These are phyloP conservation scores for Sugiyamaella neomexicana DNA, from an alignment of 1,139 yeast species.

Conservation along the genomic window DNA sequence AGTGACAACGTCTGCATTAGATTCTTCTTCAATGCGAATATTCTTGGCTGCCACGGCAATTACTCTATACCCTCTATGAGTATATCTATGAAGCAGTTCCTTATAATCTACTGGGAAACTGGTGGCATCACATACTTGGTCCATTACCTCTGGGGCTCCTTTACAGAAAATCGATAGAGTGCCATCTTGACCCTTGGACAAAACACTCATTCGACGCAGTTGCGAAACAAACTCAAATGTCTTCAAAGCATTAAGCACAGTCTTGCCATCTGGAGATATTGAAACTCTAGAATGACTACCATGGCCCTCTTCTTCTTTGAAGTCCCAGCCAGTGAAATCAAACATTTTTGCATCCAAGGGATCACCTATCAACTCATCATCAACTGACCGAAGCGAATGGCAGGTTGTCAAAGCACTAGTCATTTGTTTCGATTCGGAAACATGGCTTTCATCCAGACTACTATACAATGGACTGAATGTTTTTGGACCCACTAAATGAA, in stretches of 20 bases:
- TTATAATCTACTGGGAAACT: constrained; percentile 75
- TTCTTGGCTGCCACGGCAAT: constrained; percentile 87
- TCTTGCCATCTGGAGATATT: constrained; percentile 39
- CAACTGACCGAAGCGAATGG: constrained; percentile 80
- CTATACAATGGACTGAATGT: constrained; percentile 43
- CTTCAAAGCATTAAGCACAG: constrained; percentile 56
- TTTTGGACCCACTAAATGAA: constrained; percentile 52
- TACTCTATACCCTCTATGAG: constrained; percentile 91
- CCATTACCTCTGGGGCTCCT: constrained; percentile 98
- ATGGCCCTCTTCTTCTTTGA: constrained; percentile 60
- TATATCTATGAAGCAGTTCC: constrained; percentile 73
- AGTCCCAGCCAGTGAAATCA: constrained; percentile 76
- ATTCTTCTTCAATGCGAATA: constrained; percentile 43
- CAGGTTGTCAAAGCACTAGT: constrained; percentile 69
- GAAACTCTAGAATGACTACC: constrained; percentile 44
- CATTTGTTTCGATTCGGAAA: constrained; percentile 3
- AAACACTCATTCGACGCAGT: constrained; percentile 87
- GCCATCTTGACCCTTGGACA: constrained; percentile 49
- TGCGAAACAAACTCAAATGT: constrained; percentile 85
- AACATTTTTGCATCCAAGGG: constrained; percentile 94
- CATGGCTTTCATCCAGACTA: constrained; percentile 10
- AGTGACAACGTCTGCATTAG: constrained; percentile 1
- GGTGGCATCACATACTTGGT: constrained; percentile 67
- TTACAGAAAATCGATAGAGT: constrained; percentile 61
- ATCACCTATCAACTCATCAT: constrained; percentile 82